A percentile compares a stretch with the other conserved stretches of the same genome.
phyloP scores from a whole-genome alignment of 2,329 filamentous ascomycete genomes.

The Graphilbum sp. region DNA sequence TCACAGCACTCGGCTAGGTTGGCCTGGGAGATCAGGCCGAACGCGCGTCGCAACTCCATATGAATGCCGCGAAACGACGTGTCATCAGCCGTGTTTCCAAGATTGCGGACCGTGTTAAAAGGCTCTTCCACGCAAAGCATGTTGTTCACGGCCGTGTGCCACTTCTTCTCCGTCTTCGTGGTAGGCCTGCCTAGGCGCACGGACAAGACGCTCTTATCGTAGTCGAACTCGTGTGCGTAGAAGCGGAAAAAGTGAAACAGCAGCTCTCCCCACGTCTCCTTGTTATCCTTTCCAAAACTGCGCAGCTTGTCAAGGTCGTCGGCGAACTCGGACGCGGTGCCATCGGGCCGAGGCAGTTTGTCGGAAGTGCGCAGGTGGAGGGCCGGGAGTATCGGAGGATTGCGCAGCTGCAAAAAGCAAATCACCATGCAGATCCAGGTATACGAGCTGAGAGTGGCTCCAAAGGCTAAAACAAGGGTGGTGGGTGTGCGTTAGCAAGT shows the following conservation, averaged over 20 bases:
- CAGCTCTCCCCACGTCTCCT: slow-evolving; percentile 68
- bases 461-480: slow-evolving; percentile 63
- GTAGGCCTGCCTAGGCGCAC: slow-evolving; percentile 66
- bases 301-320: slow-evolving; percentile 64
- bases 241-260: slow-evolving; percentile 91
- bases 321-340: slow-evolving; percentile 61
- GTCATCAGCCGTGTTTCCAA: slow-evolving; percentile 93
- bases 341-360: slow-evolving; percentile 44
- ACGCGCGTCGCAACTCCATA: slow-evolving; percentile 74
- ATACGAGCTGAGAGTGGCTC: slow-evolving; percentile 91
- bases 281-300: slow-evolving; percentile 64
- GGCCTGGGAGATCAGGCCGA: slow-evolving; percentile 61
- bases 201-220: slow-evolving; percentile 68
- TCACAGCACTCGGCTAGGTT: slow-evolving; percentile 76
- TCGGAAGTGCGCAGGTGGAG: slow-evolving; percentile 60
- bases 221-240: slow-evolving; percentile 87
- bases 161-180: slow-evolving; percentile 72
- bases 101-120: slow-evolving; percentile 76
- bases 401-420: slow-evolving; percentile 80
- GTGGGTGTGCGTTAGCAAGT: too few species aligned
- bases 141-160: slow-evolving; percentile 67
- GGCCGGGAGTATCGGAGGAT: slow-evolving; percentile 69
- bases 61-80: slow-evolving; percentile 87
- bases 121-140: slow-evolving; percentile 91
- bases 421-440: slow-evolving; percentile 99